Conservation (phyloP, 1,139 yeast genomes). For the Candida glucosophila region DNA sequence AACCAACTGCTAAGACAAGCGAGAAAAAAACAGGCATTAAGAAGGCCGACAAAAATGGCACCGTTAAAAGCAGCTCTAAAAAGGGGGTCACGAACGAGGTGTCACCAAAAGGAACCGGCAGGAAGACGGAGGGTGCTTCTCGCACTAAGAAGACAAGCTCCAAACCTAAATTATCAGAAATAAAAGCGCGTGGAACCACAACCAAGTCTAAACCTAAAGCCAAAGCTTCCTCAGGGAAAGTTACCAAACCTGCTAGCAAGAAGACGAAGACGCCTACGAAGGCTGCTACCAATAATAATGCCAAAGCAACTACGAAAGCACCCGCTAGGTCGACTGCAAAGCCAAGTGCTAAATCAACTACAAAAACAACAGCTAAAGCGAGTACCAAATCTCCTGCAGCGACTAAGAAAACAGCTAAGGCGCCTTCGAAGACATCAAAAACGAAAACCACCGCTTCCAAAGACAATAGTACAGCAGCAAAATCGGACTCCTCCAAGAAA, state of each 20-base stretch:
- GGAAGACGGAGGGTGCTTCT: constrained; percentile 8
- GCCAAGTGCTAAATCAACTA: constrained; percentile 10
- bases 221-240: constrained; percentile 5
- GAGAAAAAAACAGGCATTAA: constrained; percentile 8
- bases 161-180: constrained; percentile 8
- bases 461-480: constrained; percentile 8
- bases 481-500: too few species aligned
- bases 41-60: constrained; percentile 7
- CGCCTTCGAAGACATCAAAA: constrained; percentile 6
- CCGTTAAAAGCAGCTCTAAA: too few species aligned
- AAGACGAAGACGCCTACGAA: constrained; percentile 8
- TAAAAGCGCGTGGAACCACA: constrained; percentile 6
- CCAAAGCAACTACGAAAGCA: constrained; percentile 9
- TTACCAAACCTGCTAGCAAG: constrained; percentile 7
- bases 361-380: constrained; percentile 14
- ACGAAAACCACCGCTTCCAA: constrained; percentile 7
- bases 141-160: constrained; percentile 8
- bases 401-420: constrained; percentile 8
- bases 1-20: constrained; percentile 9
- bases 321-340: constrained; percentile 12
- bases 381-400: constrained; percentile 6
- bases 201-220: constrained; percentile 9
- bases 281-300: constrained; percentile 8
- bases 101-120: constrained; percentile 1
- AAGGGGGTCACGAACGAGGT: constrained; percentile 6